These are phyloP conservation scores for Fusarium liriodendri DNA, from an alignment of 2,329 filamentous ascomycete species.

Conservation along the genomic window DNA sequence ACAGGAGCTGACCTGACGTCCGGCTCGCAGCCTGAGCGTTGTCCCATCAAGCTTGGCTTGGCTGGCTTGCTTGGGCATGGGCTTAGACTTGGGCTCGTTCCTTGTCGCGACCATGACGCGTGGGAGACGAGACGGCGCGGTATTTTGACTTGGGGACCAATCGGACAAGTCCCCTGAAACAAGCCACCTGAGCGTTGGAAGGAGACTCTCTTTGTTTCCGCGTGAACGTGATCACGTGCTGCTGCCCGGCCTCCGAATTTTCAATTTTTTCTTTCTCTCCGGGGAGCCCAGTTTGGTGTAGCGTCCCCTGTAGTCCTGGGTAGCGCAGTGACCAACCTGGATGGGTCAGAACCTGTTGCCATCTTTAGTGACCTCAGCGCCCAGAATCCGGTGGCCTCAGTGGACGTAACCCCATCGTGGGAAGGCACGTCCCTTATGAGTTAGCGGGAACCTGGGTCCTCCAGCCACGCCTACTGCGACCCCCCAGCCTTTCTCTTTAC, in stretches of 20 bases:
- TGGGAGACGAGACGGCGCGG: slow-evolving; percentile 24
- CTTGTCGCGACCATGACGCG: slow-evolving; percentile 44
- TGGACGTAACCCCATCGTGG: slow-evolving; percentile 17
- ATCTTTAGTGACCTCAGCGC: slow-evolving; percentile 21
- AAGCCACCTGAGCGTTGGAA: slow-evolving; percentile 19
- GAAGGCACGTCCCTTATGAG: slow-evolving; percentile 36
- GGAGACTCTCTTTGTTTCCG: slow-evolving; percentile 5
- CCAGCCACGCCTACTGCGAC: slow-evolving; percentile 45
- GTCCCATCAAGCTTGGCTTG: background rate
- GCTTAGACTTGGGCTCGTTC: background rate
- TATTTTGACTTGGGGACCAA: slow-evolving; percentile 26
- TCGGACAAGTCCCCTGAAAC: slow-evolving; percentile 31
- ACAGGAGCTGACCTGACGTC: background rate
- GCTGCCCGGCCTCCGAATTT: slow-evolving; percentile 14
- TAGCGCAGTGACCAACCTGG: slow-evolving; percentile 28
- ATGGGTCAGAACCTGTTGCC: slow-evolving; percentile 12
- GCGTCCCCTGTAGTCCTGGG: slow-evolving; percentile 25
- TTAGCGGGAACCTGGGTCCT: slow-evolving; percentile 39
- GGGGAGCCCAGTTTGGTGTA: slow-evolving; percentile 23
- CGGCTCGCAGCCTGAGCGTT: background rate
- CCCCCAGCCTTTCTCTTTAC: slow-evolving; percentile 47
- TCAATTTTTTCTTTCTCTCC: slow-evolving; percentile 1
- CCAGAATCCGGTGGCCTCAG: slow-evolving; percentile 29
- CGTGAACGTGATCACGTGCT: slow-evolving; percentile 32
- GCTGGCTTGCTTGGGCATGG: background rate